Base-by-base conservation (phyloP, 1,284 basidiomycete species). In the Mrakiaceae sp. region DNA sequence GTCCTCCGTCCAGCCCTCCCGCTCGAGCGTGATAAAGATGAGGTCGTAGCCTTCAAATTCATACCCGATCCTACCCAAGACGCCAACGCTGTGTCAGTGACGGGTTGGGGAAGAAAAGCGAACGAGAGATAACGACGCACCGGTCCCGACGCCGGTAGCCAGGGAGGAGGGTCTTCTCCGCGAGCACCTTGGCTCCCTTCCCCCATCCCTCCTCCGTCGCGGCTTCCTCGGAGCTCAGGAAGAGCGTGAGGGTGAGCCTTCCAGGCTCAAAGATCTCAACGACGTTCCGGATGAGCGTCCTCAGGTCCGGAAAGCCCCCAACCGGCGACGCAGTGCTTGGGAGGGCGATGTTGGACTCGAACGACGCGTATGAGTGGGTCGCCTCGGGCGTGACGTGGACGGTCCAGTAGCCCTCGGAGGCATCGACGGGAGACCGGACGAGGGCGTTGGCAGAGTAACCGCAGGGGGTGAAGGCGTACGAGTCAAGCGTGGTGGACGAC, bases 371-470 rank as follows among this genome's bases (percentile, higher is more conserved):
- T 58, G 91, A 95, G 86, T 90, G 97, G 66, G 90, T 94, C 70
- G 88, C 85, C 76, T 98, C 96, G 47, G 96, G 96, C 0, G 96
- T 99, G 62, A 98, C 96, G 75, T 99, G 96, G 67, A 98, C 95
- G 7, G 93, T 98, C 77, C 92, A 98, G 78, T 98, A 98, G 46
- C 93, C 90, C 73, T 94, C 92, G 57, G 60, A 40, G 8, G 47
- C 50, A 11, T 73, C 67, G 59, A 70, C 69, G 11, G 68, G 69
- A 80, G 72, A 67, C 3, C 87, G 85, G 62, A 96, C 81, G 43
- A 98, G 83, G 2, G 92, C 93, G 74, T 99, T 99, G 70, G 91
- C 89, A 3, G 90, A 94, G 75, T 97, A 99, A 16, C 96, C 96
- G 73, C 96, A 99, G 3, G 96, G 96, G 56, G 86, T 81, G 77